These are phyloP conservation scores for Dactylis glomerata DNA, from an alignment of 176 grass and related monocot species.

Conservation along the genomic window DNA sequence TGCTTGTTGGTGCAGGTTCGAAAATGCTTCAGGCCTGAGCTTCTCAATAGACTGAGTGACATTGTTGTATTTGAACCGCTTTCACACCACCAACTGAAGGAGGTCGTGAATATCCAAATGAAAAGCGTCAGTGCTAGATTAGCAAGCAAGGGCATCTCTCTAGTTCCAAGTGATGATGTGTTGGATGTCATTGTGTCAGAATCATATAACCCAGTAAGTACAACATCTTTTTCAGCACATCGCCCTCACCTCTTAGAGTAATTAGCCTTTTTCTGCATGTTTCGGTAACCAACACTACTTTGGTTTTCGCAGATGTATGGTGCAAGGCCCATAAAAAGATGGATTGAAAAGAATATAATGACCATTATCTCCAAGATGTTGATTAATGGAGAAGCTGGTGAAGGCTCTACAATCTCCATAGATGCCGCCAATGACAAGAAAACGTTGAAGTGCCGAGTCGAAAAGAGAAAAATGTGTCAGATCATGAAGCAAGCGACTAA, in stretches of 20 bases:
- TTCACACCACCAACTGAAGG: slow-evolving; percentile 20
- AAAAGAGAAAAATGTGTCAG: no score
- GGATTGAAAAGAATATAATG: background rate
- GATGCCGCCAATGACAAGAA: background rate
- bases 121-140: slow-evolving; percentile 39
- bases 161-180: slow-evolving; percentile 40
- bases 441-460: background rate
- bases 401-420: background rate
- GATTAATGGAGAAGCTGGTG: background rate
- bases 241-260: background rate
- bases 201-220: background rate
- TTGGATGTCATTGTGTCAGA: slow-evolving; percentile 40
- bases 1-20: slow-evolving; percentile 1
- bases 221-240: background rate
- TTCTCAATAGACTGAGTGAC: slow-evolving; percentile 37
- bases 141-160: slow-evolving; percentile 37
- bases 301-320: background rate
- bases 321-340: background rate
- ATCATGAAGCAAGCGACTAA: no score
- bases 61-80: slow-evolving; percentile 36
- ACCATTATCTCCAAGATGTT: background rate
- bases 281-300: background rate
- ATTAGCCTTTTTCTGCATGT: background rate
- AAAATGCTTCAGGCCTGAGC: slow-evolving; percentile 39
- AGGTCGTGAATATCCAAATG: slow-evolving; percentile 42